Evolutionary conservation across 306 rosid genomes (phyloP).

Genomic region (Vachellia collinsii): DNA sequence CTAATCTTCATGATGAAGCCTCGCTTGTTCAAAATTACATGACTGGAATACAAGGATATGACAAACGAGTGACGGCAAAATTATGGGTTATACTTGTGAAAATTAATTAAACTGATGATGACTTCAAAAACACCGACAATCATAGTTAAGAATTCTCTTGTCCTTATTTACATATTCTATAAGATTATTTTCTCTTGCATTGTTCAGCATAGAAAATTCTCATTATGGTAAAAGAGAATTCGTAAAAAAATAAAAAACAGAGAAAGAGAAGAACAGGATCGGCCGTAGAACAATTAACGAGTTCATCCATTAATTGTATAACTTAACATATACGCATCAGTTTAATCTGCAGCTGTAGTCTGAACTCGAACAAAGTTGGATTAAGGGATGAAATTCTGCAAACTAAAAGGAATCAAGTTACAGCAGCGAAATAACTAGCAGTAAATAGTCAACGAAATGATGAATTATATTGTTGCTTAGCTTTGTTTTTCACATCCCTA

Average conservation of each 20-base stretch:
- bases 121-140: neutral
- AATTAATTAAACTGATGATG: neutral
- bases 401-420: neutral
- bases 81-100: neutral
- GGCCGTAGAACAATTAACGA: neutral
- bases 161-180: neutral
- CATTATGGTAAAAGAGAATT: neutral
- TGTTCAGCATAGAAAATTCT: neutral
- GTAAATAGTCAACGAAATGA: neutral
- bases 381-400: neutral
- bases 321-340: neutral
- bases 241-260: neutral
- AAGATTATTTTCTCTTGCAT: neutral
- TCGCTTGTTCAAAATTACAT: constrained; percentile 10
- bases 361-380: neutral
- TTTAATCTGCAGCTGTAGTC: neutral
- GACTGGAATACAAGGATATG: constrained; percentile 20
- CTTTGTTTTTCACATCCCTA: neutral
- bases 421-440: too few species aligned
- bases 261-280: neutral
- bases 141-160: neutral
- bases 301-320: neutral
- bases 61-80: neutral
- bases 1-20: constrained; percentile 46
- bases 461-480: neutral